phyloP scores from a whole-genome alignment of 805 yeast species.

The Grigorovia transvaalensis region DNA sequence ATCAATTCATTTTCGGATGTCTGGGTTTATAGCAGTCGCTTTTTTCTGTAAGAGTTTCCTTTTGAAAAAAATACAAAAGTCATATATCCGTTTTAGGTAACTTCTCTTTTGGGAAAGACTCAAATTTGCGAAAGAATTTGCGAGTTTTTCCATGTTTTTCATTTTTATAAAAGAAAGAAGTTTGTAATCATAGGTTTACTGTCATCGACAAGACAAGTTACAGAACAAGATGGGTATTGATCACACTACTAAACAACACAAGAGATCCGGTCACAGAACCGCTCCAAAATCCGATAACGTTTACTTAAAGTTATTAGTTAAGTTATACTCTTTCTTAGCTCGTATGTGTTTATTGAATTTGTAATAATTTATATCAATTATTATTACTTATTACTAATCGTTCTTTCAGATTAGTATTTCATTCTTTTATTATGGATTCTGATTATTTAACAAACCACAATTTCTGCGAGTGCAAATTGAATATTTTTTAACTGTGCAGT shows the following conservation, averaged over 20 bases:
- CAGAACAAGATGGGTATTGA: slow-evolving; percentile 79
- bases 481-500: not conserved
- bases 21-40: not conserved
- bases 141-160: not conserved
- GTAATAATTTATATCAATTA: not conserved
- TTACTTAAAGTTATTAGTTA: slow-evolving; percentile 95
- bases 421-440: not conserved
- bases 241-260: slow-evolving; percentile 94
- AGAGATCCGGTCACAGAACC: slow-evolving; percentile 89
- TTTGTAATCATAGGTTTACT: not conserved
- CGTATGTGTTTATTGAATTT: slow-evolving; percentile 52
- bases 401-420: not conserved
- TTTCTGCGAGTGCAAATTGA: slow-evolving; percentile 32
- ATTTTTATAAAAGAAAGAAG: not conserved
- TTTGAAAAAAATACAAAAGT: too few relatives aligned
- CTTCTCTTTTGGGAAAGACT: slow-evolving; percentile 1
- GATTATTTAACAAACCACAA: not conserved
- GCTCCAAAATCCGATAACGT: slow-evolving; percentile 99
- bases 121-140: not conserved
- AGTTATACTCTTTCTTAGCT: slow-evolving; percentile 97
- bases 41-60: too few relatives aligned
- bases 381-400: not conserved
- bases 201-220: not conserved
- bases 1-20: not conserved
- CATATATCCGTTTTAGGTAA: not conserved